phyloP scores from a whole-genome alignment of 495 filamentous ascomycete genomes.

The Hyaloscypha variabilis region DNA sequence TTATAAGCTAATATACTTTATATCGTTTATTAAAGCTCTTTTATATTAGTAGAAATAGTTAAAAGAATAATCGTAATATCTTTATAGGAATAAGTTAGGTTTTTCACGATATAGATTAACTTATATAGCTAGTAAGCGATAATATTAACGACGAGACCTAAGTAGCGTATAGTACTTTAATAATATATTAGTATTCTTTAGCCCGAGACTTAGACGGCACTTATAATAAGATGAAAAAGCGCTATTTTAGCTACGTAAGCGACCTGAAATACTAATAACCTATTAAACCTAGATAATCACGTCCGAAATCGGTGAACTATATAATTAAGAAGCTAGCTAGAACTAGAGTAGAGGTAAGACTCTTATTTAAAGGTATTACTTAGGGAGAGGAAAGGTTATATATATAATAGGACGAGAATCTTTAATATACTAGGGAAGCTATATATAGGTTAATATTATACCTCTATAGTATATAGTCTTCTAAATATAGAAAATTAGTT shows the following conservation, averaged over 20 bases:
- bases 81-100: conserved; percentile 59
- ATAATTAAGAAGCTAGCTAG: conserved; percentile 23
- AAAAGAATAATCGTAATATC: conserved; percentile 70
- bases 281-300: conserved; percentile 25
- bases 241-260: conserved; percentile 21
- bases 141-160: conserved; percentile 65
- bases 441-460: conserved; percentile 13
- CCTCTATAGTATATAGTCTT: neutral
- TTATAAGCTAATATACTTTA: conserved; percentile 52
- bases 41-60: conserved; percentile 56
- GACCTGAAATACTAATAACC: conserved; percentile 21
- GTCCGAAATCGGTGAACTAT: conserved; percentile 19
- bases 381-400: conserved; percentile 21
- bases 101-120: conserved; percentile 51
- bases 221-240: neutral
- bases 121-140: conserved; percentile 64
- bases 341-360: conserved; percentile 22
- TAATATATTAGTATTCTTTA: neutral
- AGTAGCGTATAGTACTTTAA: conserved; percentile 45
- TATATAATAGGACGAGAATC: conserved; percentile 26
- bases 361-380: conserved; percentile 26
- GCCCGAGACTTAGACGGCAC: neutral
- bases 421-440: conserved; percentile 15
- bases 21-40: conserved; percentile 49
- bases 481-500: neutral